These are phyloP conservation scores for Fusarium liriodendri DNA, from an alignment of 2,329 filamentous ascomycete species.

Conservation along the genomic window DNA sequence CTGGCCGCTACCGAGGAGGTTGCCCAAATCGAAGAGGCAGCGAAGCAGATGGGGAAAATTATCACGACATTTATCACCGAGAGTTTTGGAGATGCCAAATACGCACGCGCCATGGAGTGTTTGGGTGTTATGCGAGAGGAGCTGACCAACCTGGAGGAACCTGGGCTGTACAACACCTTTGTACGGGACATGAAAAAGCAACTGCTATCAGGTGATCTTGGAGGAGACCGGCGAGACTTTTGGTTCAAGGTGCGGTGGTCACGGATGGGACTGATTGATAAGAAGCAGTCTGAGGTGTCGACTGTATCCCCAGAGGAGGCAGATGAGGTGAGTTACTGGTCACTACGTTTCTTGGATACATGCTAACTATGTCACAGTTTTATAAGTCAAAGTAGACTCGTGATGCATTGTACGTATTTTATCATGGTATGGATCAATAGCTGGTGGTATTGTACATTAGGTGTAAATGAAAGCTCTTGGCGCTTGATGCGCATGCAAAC, in stretches of 20 bases:
- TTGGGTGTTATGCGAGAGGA: constrained; percentile 83
- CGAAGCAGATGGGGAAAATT: constrained; percentile 79
- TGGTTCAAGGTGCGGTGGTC: constrained; percentile 80
- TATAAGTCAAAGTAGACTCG: constrained; percentile 49
- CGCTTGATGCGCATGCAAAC: constrained; percentile 3
- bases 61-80: constrained; percentile 75
- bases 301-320: constrained; percentile 77
- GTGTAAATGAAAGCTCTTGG: constrained; percentile 7
- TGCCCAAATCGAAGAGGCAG: constrained; percentile 72
- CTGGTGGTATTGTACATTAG: neutral
- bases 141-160: constrained; percentile 79
- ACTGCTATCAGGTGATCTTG: constrained; percentile 75
- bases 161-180: constrained; percentile 80
- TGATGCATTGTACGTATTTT: constrained; percentile 12
- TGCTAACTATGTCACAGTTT: constrained; percentile 49
- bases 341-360: neutral
- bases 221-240: constrained; percentile 83
- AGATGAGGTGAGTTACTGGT: constrained; percentile 60
- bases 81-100: constrained; percentile 81
- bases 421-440: neutral
- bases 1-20: constrained; percentile 71
- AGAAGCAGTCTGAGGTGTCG: constrained; percentile 70
- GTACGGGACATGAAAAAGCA: constrained; percentile 77
- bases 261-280: constrained; percentile 79
- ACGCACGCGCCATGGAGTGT: constrained; percentile 79